Conservation (phyloP, 306 rosid species). For the Alnus glutinosa region DNA sequence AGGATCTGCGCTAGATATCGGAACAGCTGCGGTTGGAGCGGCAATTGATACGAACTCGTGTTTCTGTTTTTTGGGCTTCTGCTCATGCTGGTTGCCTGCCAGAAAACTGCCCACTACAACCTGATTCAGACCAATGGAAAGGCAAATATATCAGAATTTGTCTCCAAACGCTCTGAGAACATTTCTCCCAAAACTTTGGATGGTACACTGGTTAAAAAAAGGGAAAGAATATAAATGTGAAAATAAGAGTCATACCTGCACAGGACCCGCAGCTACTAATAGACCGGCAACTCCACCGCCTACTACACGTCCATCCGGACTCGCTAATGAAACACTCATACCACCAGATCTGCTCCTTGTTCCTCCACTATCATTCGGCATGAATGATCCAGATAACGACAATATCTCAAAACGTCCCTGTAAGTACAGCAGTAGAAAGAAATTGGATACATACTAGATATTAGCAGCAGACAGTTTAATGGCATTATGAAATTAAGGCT, state of each 20-base stretch:
- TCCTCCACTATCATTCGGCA: conserved; percentile 84
- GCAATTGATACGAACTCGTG: conserved; percentile 49
- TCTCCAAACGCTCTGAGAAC: background rate
- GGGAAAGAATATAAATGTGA: background rate
- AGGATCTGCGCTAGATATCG: conserved; percentile 66
- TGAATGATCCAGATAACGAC: conserved; percentile 87
- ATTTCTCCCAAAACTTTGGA: background rate
- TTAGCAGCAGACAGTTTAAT: conserved; percentile 1
- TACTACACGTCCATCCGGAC: conserved; percentile 95
- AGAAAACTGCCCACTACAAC: conserved; percentile 95
- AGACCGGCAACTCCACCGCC: conserved; percentile 97
- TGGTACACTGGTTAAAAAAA: background rate
- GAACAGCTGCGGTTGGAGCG: conserved; percentile 55
- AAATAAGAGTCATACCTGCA: conserved; percentile 54
- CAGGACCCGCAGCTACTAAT: conserved; percentile 90
- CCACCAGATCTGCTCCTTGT: conserved; percentile 95
- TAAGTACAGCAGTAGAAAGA: conserved; percentile 23
- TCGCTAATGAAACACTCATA: conserved; percentile 88
- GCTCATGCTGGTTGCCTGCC: conserved; percentile 90
- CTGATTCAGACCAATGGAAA: conserved; percentile 43
- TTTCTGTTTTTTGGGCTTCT: conserved; percentile 73
- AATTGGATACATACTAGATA: conserved; percentile 10
- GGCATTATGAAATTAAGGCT: background rate
- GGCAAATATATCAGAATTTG: conserved; percentile 24
- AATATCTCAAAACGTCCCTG: conserved; percentile 96